Percentiles rank a stretch among this genome's conserved stretches.
Conservation (phyloP, 177 flowering plant species). For the Vitis hybrid region DNA sequence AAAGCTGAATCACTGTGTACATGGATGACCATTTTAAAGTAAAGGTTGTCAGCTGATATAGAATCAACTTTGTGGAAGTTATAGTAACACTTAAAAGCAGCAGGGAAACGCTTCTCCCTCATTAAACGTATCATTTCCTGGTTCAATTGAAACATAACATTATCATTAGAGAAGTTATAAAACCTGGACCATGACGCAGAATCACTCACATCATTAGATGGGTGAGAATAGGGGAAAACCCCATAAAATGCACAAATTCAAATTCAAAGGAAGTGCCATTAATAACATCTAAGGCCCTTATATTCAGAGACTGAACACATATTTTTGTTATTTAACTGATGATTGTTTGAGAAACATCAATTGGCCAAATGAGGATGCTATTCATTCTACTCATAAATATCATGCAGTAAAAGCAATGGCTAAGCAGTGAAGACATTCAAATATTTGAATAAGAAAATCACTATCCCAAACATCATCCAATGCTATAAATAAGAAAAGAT, state of each 20-base stretch:
- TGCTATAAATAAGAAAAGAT: not conserved
- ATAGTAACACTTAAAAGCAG: conserved; percentile 80
- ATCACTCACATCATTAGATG: not conserved
- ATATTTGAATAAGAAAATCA: no score
- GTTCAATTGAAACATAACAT: conserved; percentile 18
- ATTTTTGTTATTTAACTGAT: not conserved
- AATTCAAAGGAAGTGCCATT: not conserved
- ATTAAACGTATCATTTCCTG: conserved; percentile 93
- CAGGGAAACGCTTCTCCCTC: conserved; percentile 75
- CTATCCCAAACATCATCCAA: no score
- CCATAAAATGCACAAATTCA: not conserved
- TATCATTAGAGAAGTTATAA: not conserved
- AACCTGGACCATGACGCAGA: not conserved
- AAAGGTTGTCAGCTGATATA: conserved; percentile 57
- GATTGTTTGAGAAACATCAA: not conserved
- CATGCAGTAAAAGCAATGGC: not conserved
- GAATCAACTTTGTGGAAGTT: conserved; percentile 69
- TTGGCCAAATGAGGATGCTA: not conserved
- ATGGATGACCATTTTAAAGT: conserved; percentile 87
- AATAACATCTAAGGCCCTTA: not conserved
- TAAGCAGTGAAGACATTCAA: no score
- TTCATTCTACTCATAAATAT: not conserved
- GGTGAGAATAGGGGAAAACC: not conserved
- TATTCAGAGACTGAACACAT: conserved; percentile 1
- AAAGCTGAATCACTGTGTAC: conserved; percentile 85